Conservation (phyloP, 495 filamentous ascomycete genomes). For the Lophiostoma macrostomum region DNA sequence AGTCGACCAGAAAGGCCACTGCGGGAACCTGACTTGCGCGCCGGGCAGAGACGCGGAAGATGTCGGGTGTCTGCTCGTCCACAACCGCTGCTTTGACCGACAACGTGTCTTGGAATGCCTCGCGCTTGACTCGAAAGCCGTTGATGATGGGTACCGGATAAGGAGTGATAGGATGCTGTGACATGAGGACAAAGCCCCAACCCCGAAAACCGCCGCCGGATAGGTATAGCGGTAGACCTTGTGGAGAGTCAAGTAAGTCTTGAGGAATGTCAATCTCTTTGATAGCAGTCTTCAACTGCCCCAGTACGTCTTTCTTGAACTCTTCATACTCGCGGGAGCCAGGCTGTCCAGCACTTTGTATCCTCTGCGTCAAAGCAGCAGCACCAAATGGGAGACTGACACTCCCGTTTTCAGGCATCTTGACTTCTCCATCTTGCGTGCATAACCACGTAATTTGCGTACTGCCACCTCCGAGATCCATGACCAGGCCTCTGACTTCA, state of each 20-base stretch:
- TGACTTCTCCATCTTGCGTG: constrained; percentile 51
- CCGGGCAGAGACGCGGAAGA: constrained; percentile 81
- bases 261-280: constrained; percentile 54
- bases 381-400: constrained; percentile 80
- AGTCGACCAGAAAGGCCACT: constrained; percentile 72
- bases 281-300: constrained; percentile 61
- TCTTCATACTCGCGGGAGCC: constrained; percentile 36
- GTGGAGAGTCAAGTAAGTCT: constrained; percentile 43
- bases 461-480: constrained; percentile 88
- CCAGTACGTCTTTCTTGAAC: constrained; percentile 56
- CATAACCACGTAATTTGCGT: constrained; percentile 86
- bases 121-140: constrained; percentile 63
- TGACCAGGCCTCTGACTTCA: constrained; percentile 66
- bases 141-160: constrained; percentile 88
- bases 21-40: constrained; percentile 79
- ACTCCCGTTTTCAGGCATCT: constrained; percentile 48
- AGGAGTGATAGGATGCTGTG: constrained; percentile 58
- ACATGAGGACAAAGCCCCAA: constrained; percentile 82
- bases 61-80: constrained; percentile 41
- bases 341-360: constrained; percentile 42
- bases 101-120: constrained; percentile 60
- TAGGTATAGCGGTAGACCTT: constrained; percentile 73
- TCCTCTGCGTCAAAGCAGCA: constrained; percentile 67
- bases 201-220: constrained; percentile 90
- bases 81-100: constrained; percentile 56